Evolutionary conservation across 306 rosid species (phyloP).

Genomic region (Ormosia emarginata): DNA sequence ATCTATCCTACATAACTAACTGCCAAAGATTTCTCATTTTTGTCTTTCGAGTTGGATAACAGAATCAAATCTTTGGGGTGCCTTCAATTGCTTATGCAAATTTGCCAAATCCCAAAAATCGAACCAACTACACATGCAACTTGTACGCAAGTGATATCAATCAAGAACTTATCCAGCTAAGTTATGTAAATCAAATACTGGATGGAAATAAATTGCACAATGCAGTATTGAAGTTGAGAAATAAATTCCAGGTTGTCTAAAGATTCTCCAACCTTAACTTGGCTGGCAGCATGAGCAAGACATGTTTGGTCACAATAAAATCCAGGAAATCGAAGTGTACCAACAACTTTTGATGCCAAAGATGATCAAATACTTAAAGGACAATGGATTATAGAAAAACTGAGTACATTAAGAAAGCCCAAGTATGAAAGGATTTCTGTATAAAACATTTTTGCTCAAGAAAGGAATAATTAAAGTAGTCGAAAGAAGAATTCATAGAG

Average conservation of each 20-base stretch:
- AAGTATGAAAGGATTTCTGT: background rate
- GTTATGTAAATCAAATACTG: background rate
- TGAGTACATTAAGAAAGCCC: background rate
- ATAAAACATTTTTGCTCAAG: too few relatives aligned
- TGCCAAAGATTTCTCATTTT: background rate
- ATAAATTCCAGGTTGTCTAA: slow-evolving; percentile 4
- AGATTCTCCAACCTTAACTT: slow-evolving; percentile 14
- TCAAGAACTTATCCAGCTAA: background rate
- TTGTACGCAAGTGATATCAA: background rate
- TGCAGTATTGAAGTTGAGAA: background rate
- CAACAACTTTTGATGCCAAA: slow-evolving; percentile 8
- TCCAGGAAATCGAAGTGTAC: background rate
- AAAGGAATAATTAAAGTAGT: too few relatives aligned
- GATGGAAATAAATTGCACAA: background rate
- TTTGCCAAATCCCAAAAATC: background rate
- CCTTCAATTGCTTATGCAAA: background rate
- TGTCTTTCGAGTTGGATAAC: background rate
- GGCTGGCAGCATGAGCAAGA: background rate
- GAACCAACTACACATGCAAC: background rate
- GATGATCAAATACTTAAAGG: background rate
- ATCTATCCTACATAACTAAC: too few relatives aligned
- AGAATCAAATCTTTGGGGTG: background rate
- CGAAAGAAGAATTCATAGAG: too few relatives aligned
- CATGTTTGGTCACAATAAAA: background rate
- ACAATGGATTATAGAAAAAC: background rate